A percentile compares a stretch with the other conserved stretches of the same genome.
Evolutionary conservation across 164 flowering plant genomes (phyloP).

Genomic region (Macadamia integrifolia): DNA sequence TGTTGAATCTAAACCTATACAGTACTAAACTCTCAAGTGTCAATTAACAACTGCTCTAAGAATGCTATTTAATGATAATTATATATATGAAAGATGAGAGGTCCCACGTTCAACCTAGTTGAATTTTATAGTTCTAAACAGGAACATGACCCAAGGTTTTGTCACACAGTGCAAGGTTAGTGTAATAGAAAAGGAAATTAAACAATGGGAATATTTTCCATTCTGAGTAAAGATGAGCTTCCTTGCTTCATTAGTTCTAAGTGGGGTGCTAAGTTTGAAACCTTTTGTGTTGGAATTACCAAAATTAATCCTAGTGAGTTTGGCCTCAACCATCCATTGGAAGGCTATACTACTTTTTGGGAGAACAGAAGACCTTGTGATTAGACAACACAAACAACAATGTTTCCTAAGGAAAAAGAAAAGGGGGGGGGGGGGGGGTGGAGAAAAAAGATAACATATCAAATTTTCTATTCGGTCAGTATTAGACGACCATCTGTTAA

Average conservation of each 20-base stretch:
- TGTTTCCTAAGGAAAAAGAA: neutral
- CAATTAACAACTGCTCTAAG: neutral
- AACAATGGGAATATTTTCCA: constrained; percentile 1
- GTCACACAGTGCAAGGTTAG: constrained; percentile 2
- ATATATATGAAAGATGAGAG: neutral
- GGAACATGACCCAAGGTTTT: neutral
- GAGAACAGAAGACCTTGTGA: neutral
- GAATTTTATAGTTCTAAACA: neutral
- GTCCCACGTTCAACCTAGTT: constrained; percentile 5
- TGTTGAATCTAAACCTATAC: neutral
- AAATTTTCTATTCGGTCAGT: neutral
- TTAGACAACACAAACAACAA: neutral
- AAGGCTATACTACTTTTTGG: neutral
- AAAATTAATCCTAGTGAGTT: neutral
- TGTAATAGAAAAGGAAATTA: neutral
- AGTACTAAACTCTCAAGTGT: neutral
- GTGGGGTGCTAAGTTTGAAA: neutral
- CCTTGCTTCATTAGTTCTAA: neutral
- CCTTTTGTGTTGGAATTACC: neutral
- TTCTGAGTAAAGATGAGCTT: neutral
- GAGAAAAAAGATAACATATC: no score
- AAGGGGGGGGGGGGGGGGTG: no score
- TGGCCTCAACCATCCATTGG: neutral
- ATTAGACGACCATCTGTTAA: neutral
- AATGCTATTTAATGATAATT: neutral